Conservation (phyloP, 805 yeast species). For the Ogataea degrootiae region DNA sequence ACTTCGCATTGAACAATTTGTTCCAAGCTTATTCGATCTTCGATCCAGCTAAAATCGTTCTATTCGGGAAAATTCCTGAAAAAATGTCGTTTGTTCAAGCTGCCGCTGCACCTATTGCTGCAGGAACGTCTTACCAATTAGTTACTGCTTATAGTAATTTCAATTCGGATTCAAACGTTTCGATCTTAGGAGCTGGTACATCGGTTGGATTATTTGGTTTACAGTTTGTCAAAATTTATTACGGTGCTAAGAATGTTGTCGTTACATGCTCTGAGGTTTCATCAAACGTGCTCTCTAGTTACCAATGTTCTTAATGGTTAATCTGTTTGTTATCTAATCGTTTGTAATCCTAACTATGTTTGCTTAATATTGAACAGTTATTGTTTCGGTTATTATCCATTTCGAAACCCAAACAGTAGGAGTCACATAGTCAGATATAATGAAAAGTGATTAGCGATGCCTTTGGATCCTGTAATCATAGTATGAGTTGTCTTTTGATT, state of each 20-base stretch:
- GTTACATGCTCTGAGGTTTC: slow-evolving; percentile 41
- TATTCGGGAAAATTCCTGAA: slow-evolving; percentile 42
- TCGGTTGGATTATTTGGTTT: slow-evolving; percentile 55
- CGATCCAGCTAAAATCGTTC: slow-evolving; percentile 27
- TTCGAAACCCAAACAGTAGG: too few species aligned
- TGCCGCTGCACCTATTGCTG: slow-evolving; percentile 61
- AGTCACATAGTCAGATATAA: too few species aligned
- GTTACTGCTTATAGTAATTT: slow-evolving; percentile 25
- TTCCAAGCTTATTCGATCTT: slow-evolving; percentile 41
- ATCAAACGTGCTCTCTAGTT: slow-evolving; percentile 18
- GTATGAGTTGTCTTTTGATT: too few species aligned
- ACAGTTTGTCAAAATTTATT: slow-evolving; percentile 50
- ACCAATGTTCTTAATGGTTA: too few species aligned
- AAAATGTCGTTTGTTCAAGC: slow-evolving; percentile 49
- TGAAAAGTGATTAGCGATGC: too few species aligned
- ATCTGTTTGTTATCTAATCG: too few species aligned
- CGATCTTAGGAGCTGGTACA: slow-evolving; percentile 73
- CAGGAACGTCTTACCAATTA: slow-evolving; percentile 51
- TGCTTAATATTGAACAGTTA: too few species aligned
- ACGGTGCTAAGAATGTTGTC: slow-evolving; percentile 47
- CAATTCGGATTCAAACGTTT: slow-evolving; percentile 38
- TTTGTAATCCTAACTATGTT: too few species aligned
- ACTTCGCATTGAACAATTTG: slow-evolving; percentile 31
- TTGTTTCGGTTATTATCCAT: too few species aligned
- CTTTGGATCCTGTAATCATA: too few species aligned